Base-by-base conservation (phyloP, 202 grass and related monocot genomes). In the Eragrostis tef region DNA sequence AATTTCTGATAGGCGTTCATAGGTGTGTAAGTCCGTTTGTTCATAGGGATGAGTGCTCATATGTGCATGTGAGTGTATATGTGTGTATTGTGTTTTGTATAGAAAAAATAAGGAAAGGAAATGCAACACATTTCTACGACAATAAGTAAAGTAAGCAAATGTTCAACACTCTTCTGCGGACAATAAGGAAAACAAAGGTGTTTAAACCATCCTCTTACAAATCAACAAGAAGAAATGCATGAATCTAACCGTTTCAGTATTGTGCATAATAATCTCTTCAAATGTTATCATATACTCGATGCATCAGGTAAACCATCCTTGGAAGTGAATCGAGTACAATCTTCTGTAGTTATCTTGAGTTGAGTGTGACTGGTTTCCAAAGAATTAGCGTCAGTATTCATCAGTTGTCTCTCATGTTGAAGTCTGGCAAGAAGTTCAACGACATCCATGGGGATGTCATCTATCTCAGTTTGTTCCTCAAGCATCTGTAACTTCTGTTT, bases 401-500 rank as follows among this genome's bases (percentile, higher is more conserved):
- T 81, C 52, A 86, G 62, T 29, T 72, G 75, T 67, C 88, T 99
- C 70, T 79, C 75, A 82, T 86, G 74, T 47, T 90, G 89, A 75
- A 78, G 90, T 88, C 70, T 90, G 10, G 74, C 89, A 50, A 99
- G 82, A 52, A 99, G 85, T 91, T 99, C 96, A 78, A 96, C 89
- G 75, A 99, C 90, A 25, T 99, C 93, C 93, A 99, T 96, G 39
- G 92, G 90, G 67, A 93, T 91, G 63, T 87, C 96, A 88, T 92
- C 91, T 20, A 84, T 78, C 14, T 53, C 42, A 39, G 43, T 63
- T 9, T 73, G 43, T 78, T 82, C 86, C 81, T 90, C 84, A 73
- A 74, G 64, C 7, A 70, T 36, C 27, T 92, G 54, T 22, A 39
- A 4, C 14, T 39, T 87, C 54, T 66, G 10, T 20, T 72, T 86